Percentiles rank a stretch among this genome's conserved stretches.
Evolutionary conservation across 192 early-diverging fungal species (phyloP).

Genomic region (Kickxella alabastrina): DNA sequence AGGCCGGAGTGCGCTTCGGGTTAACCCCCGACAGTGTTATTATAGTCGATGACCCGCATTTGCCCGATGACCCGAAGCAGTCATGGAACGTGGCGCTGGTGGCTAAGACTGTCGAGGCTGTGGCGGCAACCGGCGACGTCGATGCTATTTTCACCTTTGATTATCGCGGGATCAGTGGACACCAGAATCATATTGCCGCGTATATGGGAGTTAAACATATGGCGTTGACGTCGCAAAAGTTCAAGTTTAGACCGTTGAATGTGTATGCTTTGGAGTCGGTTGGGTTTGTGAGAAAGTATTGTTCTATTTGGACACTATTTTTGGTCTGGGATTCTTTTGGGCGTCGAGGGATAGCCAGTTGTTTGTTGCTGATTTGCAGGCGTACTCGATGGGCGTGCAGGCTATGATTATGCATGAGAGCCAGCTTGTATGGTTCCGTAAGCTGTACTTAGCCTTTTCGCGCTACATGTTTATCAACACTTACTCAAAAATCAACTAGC

Average conservation of each 20-base stretch:
- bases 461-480: constrained; percentile 86
- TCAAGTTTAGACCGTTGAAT: constrained; percentile 51
- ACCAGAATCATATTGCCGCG: constrained; percentile 81
- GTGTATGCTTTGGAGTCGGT: constrained; percentile 58
- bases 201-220: constrained; percentile 68
- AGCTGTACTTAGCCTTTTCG: constrained; percentile 80
- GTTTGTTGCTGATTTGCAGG: constrained; percentile 59
- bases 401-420: constrained; percentile 80
- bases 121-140: constrained; percentile 58
- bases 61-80: constrained; percentile 66
- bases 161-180: constrained; percentile 79
- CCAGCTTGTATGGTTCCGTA: constrained; percentile 93
- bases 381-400: constrained; percentile 53
- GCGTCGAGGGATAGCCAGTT: constrained; percentile 32
- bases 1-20: constrained; percentile 32
- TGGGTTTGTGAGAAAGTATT: constrained; percentile 56
- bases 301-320: constrained; percentile 54
- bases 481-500: constrained; percentile 40
- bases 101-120: constrained; percentile 57
- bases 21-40: constrained; percentile 50
- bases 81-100: constrained; percentile 63
- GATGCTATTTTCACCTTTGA: constrained; percentile 85
- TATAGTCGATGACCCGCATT: constrained; percentile 46
- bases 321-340: constrained; percentile 18
- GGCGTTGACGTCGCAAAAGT: constrained; percentile 49